Evolutionary conservation across 2,329 filamentous ascomycete species (phyloP).

Genomic region (Alternaria sp.): DNA sequence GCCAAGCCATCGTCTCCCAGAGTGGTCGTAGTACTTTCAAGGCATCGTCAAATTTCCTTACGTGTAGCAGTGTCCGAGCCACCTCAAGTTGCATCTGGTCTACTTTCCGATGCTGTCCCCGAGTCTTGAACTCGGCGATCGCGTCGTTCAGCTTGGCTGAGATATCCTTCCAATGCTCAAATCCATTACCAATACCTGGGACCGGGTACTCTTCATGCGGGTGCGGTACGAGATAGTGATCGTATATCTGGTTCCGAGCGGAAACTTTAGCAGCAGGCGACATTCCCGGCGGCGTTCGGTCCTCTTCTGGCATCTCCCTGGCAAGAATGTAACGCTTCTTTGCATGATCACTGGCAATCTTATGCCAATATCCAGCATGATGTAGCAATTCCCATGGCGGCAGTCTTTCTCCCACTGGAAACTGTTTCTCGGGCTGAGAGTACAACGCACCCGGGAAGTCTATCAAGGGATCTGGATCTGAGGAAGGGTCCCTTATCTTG

Average conservation of each 20-base stretch:
- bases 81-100: conserved; percentile 64
- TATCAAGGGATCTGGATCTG: conserved; percentile 38
- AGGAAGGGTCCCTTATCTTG: conserved; percentile 31
- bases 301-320: conserved; percentile 66
- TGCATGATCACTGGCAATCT: conserved; percentile 62
- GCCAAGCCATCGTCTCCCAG: conserved; percentile 67
- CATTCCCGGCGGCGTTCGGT: conserved; percentile 63
- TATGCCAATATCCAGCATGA: conserved; percentile 69
- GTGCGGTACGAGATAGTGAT: conserved; percentile 67
- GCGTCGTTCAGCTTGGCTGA: conserved; percentile 57
- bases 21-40: conserved; percentile 60
- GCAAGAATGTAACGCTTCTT: conserved; percentile 61
- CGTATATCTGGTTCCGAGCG: conserved; percentile 63
- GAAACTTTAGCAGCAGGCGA: conserved; percentile 64
- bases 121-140: conserved; percentile 60
- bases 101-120: conserved; percentile 62
- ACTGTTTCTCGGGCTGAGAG: conserved; percentile 60
- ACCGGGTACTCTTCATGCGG: conserved; percentile 64
- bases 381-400: conserved; percentile 67
- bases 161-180: conserved; percentile 63
- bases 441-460: conserved; percentile 51
- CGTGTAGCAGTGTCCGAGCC: conserved; percentile 62
- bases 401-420: conserved; percentile 59
- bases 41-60: conserved; percentile 60
- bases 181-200: conserved; percentile 52